phyloP scores from a whole-genome alignment of 352 stramenopile genomes.

The Globisporangium echinulatum region DNA sequence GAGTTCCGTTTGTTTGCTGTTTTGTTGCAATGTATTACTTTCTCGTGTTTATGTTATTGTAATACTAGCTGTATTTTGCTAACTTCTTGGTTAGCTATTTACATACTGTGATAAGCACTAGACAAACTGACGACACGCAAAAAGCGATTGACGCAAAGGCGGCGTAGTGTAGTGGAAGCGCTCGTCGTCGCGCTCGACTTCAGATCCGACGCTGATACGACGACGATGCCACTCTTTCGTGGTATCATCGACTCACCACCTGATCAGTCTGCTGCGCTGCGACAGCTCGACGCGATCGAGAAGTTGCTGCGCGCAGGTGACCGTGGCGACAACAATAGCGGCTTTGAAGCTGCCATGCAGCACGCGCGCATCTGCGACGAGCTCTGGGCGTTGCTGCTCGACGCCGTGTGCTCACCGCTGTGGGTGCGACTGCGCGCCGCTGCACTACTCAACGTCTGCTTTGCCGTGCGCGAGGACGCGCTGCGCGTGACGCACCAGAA shows the following conservation, averaged over 20 bases:
- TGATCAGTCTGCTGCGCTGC: constrained; percentile 44
- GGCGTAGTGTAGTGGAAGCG: too few species aligned
- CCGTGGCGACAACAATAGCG: constrained; percentile 2
- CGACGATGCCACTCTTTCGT: not conserved
- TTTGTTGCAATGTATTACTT: too few species aligned
- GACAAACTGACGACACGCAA: too few species aligned
- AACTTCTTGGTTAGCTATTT: too few species aligned
- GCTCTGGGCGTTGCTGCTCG: constrained; percentile 57
- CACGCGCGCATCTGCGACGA: constrained; percentile 25
- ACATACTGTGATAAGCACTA: too few species aligned
- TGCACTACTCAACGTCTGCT: constrained; percentile 49
- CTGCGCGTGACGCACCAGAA: constrained; percentile 16
- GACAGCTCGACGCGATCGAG: constrained; percentile 41
- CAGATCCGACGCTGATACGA: too few species aligned
- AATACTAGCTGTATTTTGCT: too few species aligned
- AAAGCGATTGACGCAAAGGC: too few species aligned
- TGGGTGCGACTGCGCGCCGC: constrained; percentile 53
- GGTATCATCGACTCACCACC: constrained; percentile 43
- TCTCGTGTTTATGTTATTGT: too few species aligned
- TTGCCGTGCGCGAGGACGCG: constrained; percentile 19
- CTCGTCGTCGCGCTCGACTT: too few species aligned
- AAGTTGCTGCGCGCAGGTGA: constrained; percentile 17
- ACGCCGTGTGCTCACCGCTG: constrained; percentile 66
- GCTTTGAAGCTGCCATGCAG: constrained; percentile 11
- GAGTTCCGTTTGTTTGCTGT: too few species aligned